Base-by-base conservation (phyloP, 2,329 filamentous ascomycete genomes). In the Ceratocystiopsis sp. region DNA sequence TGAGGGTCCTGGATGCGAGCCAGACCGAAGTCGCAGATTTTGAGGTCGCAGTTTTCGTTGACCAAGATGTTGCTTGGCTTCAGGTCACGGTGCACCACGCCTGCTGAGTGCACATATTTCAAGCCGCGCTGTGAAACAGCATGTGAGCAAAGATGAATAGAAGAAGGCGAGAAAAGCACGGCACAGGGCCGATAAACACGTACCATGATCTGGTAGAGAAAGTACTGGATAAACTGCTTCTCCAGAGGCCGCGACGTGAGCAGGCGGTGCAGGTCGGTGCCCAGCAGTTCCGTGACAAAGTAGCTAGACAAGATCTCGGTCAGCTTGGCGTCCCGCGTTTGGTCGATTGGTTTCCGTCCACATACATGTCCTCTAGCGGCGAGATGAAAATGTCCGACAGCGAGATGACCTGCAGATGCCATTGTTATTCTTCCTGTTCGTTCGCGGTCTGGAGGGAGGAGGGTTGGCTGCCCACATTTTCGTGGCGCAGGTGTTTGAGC, bases 211-310 rank as follows among this genome's bases (percentile, higher is more conserved):
- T 98, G 91, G 64, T 98, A 98, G 48, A 98, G 75, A 62, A 98
- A 98, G 67, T 98, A 98, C 67, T 98, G 91, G 56, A 98, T 96
- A 63, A 98, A 98, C 63, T 98, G 91, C 68, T 94, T 96, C 72
- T 98, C 91, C 42, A 98, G 77, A 19, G 91, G 91, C 59, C 91
- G 73, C 40, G 91, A 96, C 41, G 89, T 96, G 54, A 98, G 75
- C 49, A 98, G 75, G 52, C 91, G 80, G 67, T 98, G 91, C 50
- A 98, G 72, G 63, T 98, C 91, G 57, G 91, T 98, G 46, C 91
- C 91, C 50, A 98, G 75, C 46, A 98, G 78, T 64, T 98, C 91
- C 55, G 91, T 98, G 57, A 98, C 91, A 59, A 95, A 94, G 69
- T 96, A 95, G 63, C 85, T 93, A 58, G 38, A 14, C 18, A 38